phyloP scores from a whole-genome alignment of 2,329 filamentous ascomycete genomes.

The Ophiostoma ips region DNA sequence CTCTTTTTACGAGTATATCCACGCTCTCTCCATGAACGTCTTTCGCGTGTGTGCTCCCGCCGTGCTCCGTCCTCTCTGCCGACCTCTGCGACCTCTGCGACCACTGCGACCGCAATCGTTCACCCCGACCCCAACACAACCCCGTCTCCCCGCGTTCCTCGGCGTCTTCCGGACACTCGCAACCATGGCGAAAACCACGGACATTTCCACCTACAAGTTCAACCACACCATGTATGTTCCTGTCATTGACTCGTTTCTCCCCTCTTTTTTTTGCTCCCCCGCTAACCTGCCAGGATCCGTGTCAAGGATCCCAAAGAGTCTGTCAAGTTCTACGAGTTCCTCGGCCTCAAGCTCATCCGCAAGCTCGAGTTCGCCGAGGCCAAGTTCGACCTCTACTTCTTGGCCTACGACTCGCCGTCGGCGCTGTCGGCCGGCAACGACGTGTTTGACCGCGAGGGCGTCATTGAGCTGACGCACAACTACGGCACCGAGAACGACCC shows the following conservation, averaged over 20 bases:
- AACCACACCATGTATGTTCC: slow-evolving; percentile 66
- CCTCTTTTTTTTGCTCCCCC: background rate
- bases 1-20: background rate
- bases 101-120: background rate
- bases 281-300: slow-evolving; percentile 37
- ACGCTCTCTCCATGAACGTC: background rate
- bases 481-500: slow-evolving; percentile 83
- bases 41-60: background rate
- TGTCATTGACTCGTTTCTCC: background rate
- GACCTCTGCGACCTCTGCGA: background rate
- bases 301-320: slow-evolving; percentile 86
- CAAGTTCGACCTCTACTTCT: slow-evolving; percentile 93
- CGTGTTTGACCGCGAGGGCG: slow-evolving; percentile 68
- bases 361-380: slow-evolving; percentile 70
- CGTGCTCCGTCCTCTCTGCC: background rate
- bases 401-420: slow-evolving; percentile 68
- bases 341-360: slow-evolving; percentile 74
- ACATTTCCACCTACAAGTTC: slow-evolving; percentile 64
- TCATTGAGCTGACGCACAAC: slow-evolving; percentile 74
- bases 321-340: slow-evolving; percentile 87
- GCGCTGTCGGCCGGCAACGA: slow-evolving; percentile 61
- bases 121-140: slow-evolving; percentile 7
- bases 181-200: slow-evolving; percentile 55
- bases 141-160: background rate
- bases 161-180: slow-evolving; percentile 11